phyloP scores from a whole-genome alignment of 495 filamentous ascomycete species.

The Staphylotrichum tortipilum region DNA sequence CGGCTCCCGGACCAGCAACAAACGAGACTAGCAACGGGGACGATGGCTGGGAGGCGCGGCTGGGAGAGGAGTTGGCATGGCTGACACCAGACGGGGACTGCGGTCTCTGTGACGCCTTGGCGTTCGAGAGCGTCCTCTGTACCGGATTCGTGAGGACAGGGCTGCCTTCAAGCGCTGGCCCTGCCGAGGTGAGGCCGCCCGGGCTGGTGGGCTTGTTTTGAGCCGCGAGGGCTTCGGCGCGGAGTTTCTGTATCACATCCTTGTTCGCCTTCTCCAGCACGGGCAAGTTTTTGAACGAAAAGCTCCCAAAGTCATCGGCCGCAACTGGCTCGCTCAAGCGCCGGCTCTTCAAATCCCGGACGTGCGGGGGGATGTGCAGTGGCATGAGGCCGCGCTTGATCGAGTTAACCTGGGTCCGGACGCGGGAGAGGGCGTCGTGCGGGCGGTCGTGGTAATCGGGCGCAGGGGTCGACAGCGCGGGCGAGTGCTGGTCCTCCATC shows the following conservation, averaged over 20 bases:
- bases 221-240: slow-evolving; percentile 73
- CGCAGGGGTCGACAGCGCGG: slow-evolving; percentile 54
- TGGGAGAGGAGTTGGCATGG: slow-evolving; percentile 79
- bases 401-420: slow-evolving; percentile 71
- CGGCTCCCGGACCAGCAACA: slow-evolving; percentile 54
- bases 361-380: slow-evolving; percentile 90
- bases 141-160: slow-evolving; percentile 71
- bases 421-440: slow-evolving; percentile 87
- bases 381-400: slow-evolving; percentile 86
- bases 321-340: slow-evolving; percentile 83
- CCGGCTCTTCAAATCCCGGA: slow-evolving; percentile 77
- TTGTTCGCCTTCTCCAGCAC: slow-evolving; percentile 98
- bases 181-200: slow-evolving; percentile 35
- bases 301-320: slow-evolving; percentile 89
- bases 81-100: slow-evolving; percentile 73
- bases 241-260: slow-evolving; percentile 91
- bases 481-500: slow-evolving; percentile 78
- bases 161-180: slow-evolving; percentile 72
- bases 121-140: slow-evolving; percentile 71
- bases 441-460: slow-evolving; percentile 75
- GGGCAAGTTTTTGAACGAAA: slow-evolving; percentile 94
- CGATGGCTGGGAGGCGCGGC: slow-evolving; percentile 80
- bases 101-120: slow-evolving; percentile 66
- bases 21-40: slow-evolving; percentile 92
- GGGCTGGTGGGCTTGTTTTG: slow-evolving; percentile 47